Base-by-base conservation (phyloP, 2,329 filamentous ascomycete species). In the Trichoderma asperellum region DNA sequence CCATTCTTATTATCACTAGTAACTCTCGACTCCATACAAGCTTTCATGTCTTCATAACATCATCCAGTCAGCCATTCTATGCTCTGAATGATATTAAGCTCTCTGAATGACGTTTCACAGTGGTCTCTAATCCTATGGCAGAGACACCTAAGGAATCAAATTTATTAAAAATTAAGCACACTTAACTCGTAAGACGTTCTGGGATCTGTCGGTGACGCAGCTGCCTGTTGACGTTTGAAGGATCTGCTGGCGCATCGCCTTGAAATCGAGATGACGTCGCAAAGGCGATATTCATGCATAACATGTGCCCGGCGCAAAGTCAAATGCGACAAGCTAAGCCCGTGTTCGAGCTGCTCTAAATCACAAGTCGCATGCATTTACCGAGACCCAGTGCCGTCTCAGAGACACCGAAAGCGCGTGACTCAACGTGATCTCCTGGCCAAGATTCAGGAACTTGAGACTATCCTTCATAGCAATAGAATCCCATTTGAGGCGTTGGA, bases 341-440 rank as follows among this genome's bases (percentile, higher is more conserved):
- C 63, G 27, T 66, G 63, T n/a, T 66, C 63, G 34, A 49, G 53
- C n/a, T 66, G 63, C 27, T n/a, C 37, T n/a, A 58, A n/a, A 10
- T 66, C 63, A 7, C 14, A 35, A 6, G 40, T n/a, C 43, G 27
- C 27, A 21, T 66, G 63, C 53, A 18, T 58, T 29, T 66, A 66
- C 43, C 63, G 63, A 29, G 53, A 55, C n/a, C 63, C 63, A 12
- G 53, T 58, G 3, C 53, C 63, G 8, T 66, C 63, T 2, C 63
- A 66, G 37, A 66, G 63, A 37, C 29, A 66, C 40, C 63, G 63
- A 6, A 66, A 35, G 21, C 63, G 37, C 18, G 18, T 58, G 10
- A 58, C 14, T 4, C 63, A 58, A 21, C 35, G 37, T 11, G 53
- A 66, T 6, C 29, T 66, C 6, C 7, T 66, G n/a, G 34, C 63